Evolutionary conservation across 2,329 filamentous ascomycete species (phyloP).

Genomic region (Teratosphaeria viscida): DNA sequence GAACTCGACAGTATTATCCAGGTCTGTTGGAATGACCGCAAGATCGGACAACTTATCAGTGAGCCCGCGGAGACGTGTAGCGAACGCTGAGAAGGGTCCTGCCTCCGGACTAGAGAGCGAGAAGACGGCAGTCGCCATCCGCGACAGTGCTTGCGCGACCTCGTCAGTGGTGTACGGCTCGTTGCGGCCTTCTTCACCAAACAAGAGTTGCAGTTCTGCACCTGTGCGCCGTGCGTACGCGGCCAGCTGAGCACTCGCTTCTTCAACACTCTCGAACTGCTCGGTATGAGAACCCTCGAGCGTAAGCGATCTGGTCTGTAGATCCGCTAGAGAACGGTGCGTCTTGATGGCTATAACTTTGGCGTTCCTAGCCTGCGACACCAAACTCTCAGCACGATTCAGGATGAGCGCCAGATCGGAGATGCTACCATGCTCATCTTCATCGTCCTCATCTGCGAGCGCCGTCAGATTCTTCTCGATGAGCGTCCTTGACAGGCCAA

Average conservation of each 20-base stretch:
- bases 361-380: constrained; percentile 66
- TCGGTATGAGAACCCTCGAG: constrained; percentile 57
- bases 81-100: constrained; percentile 60
- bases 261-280: constrained; percentile 60
- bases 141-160: constrained; percentile 52
- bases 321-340: constrained; percentile 64
- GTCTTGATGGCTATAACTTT: constrained; percentile 78
- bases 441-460: constrained; percentile 37
- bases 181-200: constrained; percentile 61
- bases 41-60: constrained; percentile 59
- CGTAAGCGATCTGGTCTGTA: constrained; percentile 64
- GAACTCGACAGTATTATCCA: constrained; percentile 43
- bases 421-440: constrained; percentile 50
- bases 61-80: constrained; percentile 55
- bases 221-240: constrained; percentile 58
- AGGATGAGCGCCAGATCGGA: constrained; percentile 47
- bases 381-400: constrained; percentile 59
- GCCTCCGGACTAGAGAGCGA: constrained; percentile 44
- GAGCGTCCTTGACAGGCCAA: constrained; percentile 54
- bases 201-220: constrained; percentile 51
- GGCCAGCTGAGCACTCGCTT: constrained; percentile 54
- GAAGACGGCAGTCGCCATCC: constrained; percentile 43
- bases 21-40: constrained; percentile 45
- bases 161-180: constrained; percentile 59
- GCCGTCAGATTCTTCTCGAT: constrained; percentile 54